Percentiles rank a stretch among this genome's conserved stretches.
phyloP scores from a whole-genome alignment of 129 eudicot species.

The Smallanthus sonchifolius region DNA sequence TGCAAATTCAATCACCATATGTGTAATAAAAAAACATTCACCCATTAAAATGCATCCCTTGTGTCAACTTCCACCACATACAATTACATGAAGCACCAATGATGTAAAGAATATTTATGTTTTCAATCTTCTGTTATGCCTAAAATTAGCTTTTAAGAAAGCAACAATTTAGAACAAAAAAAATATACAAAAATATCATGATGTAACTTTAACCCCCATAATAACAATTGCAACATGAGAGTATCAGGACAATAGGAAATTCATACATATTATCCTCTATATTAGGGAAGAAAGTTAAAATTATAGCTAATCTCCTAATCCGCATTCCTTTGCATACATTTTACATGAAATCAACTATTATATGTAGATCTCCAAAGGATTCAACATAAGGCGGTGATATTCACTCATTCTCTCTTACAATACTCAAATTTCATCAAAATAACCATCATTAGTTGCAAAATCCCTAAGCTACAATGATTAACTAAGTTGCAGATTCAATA shows the following conservation, averaged over 20 bases:
- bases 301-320: neutral
- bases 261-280: neutral
- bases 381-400: neutral
- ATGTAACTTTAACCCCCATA: too few species aligned
- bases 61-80: too few species aligned
- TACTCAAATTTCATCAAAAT: neutral
- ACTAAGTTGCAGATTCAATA: too few species aligned
- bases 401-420: constrained; percentile 1
- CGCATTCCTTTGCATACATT: neutral
- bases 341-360: neutral
- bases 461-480: neutral
- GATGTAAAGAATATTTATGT: too few species aligned
- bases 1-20: too few species aligned
- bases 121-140: too few species aligned
- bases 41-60: too few species aligned
- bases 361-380: constrained; percentile 6
- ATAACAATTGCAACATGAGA: neutral
- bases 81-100: too few species aligned
- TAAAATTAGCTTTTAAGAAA: too few species aligned
- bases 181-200: neutral
- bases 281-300: neutral
- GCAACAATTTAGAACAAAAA: too few species aligned
- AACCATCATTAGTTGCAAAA: neutral
- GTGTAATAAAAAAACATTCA: too few species aligned
- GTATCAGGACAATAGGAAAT: neutral